These are phyloP conservation scores for Salix arbutifolia DNA, from an alignment of 345 rosid species.

Conservation along the genomic window DNA sequence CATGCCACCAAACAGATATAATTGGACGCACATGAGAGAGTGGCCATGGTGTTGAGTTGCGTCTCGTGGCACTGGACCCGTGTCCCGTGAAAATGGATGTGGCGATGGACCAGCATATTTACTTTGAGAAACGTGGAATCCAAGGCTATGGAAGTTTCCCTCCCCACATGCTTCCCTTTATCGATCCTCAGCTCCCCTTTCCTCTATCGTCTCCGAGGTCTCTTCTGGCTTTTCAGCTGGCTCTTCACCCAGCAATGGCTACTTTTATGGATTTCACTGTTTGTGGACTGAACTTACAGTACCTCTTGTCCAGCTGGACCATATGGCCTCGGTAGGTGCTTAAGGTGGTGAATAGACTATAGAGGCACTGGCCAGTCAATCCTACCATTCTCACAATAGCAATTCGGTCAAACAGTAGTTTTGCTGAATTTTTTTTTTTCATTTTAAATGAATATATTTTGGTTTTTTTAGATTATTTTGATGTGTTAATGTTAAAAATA, in stretches of 20 bases:
- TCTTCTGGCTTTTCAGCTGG: not conserved
- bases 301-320: not conserved
- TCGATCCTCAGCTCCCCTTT: not conserved
- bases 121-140: constrained; percentile 10
- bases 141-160: constrained; percentile 9
- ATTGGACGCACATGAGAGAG: constrained; percentile 13
- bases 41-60: not conserved
- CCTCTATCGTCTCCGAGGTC: not conserved
- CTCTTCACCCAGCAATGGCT: not conserved
- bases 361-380: not conserved
- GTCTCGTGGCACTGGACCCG: not conserved
- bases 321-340: not conserved
- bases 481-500: no score
- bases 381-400: not conserved
- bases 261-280: not conserved
- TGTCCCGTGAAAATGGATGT: not conserved
- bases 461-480: no score
- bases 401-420: no score
- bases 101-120: not conserved
- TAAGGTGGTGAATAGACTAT: not conserved
- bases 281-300: not conserved
- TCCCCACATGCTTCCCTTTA: not conserved
- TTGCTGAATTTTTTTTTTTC: no score
- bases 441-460: no score
- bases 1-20: constrained; percentile 7